Percentiles rank a stretch among this genome's conserved stretches.
Conservation (phyloP, 2,329 filamentous ascomycete genomes). For the Curvularia sp. region DNA sequence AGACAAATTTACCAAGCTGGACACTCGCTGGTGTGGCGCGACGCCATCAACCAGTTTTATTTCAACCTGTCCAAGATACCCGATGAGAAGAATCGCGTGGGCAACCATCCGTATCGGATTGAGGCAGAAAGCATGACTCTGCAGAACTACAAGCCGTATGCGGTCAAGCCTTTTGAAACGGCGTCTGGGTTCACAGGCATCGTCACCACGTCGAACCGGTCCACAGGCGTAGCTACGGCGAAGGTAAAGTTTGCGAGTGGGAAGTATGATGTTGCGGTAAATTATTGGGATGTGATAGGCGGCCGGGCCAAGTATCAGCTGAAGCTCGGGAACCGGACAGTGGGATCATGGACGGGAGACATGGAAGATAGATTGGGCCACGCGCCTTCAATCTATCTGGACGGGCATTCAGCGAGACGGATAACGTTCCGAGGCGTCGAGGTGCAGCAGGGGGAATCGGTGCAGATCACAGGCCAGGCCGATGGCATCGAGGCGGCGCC, state of each 20-base stretch:
- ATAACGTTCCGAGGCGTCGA: conserved; percentile 64
- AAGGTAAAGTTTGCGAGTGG: conserved; percentile 59
- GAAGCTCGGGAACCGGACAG: conserved; percentile 58
- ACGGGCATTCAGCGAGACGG: conserved; percentile 70
- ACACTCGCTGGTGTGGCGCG: conserved; percentile 74
- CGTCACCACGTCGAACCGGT: conserved; percentile 62
- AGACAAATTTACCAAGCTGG: conserved; percentile 71
- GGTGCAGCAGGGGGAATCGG: conserved; percentile 58
- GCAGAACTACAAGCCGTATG: conserved; percentile 62
- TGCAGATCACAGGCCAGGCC: conserved; percentile 64
- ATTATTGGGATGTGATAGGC: conserved; percentile 69
- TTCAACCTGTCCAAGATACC: conserved; percentile 65
- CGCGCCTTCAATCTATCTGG: conserved; percentile 64
- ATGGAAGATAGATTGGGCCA: conserved; percentile 67
- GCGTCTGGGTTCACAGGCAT: conserved; percentile 65
- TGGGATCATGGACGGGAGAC: conserved; percentile 68
- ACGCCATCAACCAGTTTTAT: conserved; percentile 71
- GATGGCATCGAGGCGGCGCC: conserved; percentile 69
- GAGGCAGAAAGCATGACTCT: conserved; percentile 72
- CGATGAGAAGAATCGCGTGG: conserved; percentile 64
- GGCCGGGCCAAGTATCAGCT: conserved; percentile 65
- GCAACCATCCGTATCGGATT: conserved; percentile 69
- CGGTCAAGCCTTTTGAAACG: conserved; percentile 65
- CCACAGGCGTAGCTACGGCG: conserved; percentile 58
- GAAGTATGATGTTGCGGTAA: conserved; percentile 68